Percentiles rank a stretch among this genome's conserved stretches.
phyloP scores from a whole-genome alignment of 176 grass and related monocot species.

The Panicum miliaceum region DNA sequence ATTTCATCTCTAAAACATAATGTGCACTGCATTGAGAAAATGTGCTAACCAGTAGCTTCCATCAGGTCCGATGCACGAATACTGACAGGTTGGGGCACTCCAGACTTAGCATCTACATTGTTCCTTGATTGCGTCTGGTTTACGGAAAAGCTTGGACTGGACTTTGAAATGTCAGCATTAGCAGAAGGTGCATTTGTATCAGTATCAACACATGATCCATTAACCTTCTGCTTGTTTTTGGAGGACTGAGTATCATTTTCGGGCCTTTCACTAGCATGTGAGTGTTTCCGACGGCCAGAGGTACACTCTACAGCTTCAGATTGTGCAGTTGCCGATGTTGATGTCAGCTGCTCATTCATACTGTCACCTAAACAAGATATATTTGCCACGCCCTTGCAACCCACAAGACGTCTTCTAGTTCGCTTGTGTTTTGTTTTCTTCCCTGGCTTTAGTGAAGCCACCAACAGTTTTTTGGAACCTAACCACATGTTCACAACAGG shows the following conservation, averaged over 20 bases:
- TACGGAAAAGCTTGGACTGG: constrained; percentile 10
- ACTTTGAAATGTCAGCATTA: neutral
- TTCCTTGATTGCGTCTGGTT: constrained; percentile 22
- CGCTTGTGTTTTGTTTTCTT: constrained; percentile 64
- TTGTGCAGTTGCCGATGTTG: constrained; percentile 45
- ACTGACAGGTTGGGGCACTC: constrained; percentile 31
- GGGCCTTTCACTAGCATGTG: constrained; percentile 12
- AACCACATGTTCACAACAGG: constrained; percentile 59
- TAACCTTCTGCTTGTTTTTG: neutral
- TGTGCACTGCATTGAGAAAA: neutral
- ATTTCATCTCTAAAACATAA: neutral
- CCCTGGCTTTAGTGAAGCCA: constrained; percentile 52
- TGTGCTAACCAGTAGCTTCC: constrained; percentile 62
- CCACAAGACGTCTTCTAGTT: constrained; percentile 40
- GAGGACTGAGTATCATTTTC: neutral
- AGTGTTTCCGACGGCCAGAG: constrained; percentile 26
- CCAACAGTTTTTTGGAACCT: constrained; percentile 57
- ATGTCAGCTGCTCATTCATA: constrained; percentile 45
- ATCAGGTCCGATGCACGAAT: constrained; percentile 60
- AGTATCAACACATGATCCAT: neutral
- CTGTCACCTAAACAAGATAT: constrained; percentile 45
- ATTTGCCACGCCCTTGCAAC: constrained; percentile 28
- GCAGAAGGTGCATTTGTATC: neutral
- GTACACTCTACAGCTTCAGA: constrained; percentile 31
- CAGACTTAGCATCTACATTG: constrained; percentile 30